phyloP scores from a whole-genome alignment of 768 basidiomycete genomes.

The Xanthoconium purpureum region DNA sequence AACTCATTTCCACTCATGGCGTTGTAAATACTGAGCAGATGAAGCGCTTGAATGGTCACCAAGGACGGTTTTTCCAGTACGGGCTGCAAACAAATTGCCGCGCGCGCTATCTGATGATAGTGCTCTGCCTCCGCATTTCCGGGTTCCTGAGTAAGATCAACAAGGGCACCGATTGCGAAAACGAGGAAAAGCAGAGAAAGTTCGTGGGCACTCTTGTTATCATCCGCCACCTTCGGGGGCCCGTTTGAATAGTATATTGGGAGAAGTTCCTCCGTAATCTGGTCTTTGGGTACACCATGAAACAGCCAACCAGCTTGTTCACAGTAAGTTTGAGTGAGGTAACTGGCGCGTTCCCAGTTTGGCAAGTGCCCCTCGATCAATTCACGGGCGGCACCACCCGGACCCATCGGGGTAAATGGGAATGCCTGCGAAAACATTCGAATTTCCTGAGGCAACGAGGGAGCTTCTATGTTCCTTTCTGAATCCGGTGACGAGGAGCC shows the following conservation, averaged over 20 bases:
- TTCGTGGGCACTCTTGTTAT: conserved; percentile 46
- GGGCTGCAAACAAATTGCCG: conserved; percentile 63
- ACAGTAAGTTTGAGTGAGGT: conserved; percentile 45
- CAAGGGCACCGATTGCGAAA: conserved; percentile 54
- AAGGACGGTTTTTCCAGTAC: conserved; percentile 70
- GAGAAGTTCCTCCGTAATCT: conserved; percentile 43
- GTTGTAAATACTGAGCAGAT: conserved; percentile 67
- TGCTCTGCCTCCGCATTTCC: conserved; percentile 51
- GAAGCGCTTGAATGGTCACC: conserved; percentile 67
- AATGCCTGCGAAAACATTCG: conserved; percentile 57
- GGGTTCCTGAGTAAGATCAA: conserved; percentile 33
- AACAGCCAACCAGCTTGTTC: conserved; percentile 52
- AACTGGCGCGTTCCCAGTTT: conserved; percentile 44
- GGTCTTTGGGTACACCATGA: conserved; percentile 43
- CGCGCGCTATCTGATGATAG: conserved; percentile 61
- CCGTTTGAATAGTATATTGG: conserved; percentile 39
- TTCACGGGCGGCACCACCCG: conserved; percentile 43
- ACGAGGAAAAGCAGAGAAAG: conserved; percentile 47
- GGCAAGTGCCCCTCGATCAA: conserved; percentile 57
- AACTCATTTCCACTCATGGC: conserved; percentile 66
- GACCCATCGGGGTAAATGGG: conserved; percentile 61
- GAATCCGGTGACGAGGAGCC: conserved; percentile 27
- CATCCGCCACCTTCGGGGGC: conserved; percentile 26
- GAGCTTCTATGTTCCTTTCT: conserved; percentile 25
- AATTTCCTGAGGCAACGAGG: conserved; percentile 31